phyloP scores from a whole-genome alignment of 805 yeast genomes.

The Citeromyces matritensis region DNA sequence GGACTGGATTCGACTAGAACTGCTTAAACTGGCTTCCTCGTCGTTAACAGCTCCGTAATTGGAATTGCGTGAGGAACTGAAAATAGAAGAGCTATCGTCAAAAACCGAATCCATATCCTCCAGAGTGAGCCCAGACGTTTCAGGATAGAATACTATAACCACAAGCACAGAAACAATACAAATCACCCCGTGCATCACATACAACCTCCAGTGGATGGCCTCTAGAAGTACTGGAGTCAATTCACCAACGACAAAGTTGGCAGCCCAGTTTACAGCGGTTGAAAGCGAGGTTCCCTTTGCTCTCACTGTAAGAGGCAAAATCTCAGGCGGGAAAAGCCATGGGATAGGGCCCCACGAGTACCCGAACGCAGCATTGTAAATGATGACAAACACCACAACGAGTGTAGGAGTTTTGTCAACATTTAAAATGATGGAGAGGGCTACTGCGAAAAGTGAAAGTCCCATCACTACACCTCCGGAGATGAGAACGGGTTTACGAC shows the following conservation, averaged over 20 bases:
- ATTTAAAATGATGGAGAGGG: slow-evolving; percentile 41
- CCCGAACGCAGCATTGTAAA: slow-evolving; percentile 78
- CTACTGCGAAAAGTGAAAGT: slow-evolving; percentile 44
- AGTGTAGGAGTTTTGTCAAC: slow-evolving; percentile 38
- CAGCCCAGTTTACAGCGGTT: slow-evolving; percentile 88
- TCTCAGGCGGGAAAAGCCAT: slow-evolving; percentile 81
- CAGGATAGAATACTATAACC: slow-evolving; percentile 68
- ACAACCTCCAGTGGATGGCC: slow-evolving; percentile 62
- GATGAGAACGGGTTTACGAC: slow-evolving; percentile 71
- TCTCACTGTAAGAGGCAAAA: slow-evolving; percentile 70
- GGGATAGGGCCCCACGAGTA: slow-evolving; percentile 92
- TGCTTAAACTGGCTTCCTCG: slow-evolving; percentile 2
- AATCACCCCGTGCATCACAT: slow-evolving; percentile 67
- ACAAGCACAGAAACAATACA: slow-evolving; percentile 62
- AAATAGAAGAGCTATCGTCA: slow-evolving; percentile 37
- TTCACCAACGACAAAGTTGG: slow-evolving; percentile 85
- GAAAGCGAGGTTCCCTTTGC: slow-evolving; percentile 85
- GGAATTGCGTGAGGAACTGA: slow-evolving; percentile 2
- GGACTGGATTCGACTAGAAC: not conserved
- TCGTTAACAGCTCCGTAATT: slow-evolving; percentile 2
- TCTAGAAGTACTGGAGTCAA: slow-evolving; percentile 80
- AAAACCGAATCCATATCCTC: slow-evolving; percentile 90
- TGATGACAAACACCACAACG: slow-evolving; percentile 64
- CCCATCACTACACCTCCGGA: slow-evolving; percentile 78
- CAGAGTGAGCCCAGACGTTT: slow-evolving; percentile 74